These are phyloP conservation scores for Acrocalymma vagum DNA, from an alignment of 2,329 filamentous ascomycete species.

Conservation along the genomic window DNA sequence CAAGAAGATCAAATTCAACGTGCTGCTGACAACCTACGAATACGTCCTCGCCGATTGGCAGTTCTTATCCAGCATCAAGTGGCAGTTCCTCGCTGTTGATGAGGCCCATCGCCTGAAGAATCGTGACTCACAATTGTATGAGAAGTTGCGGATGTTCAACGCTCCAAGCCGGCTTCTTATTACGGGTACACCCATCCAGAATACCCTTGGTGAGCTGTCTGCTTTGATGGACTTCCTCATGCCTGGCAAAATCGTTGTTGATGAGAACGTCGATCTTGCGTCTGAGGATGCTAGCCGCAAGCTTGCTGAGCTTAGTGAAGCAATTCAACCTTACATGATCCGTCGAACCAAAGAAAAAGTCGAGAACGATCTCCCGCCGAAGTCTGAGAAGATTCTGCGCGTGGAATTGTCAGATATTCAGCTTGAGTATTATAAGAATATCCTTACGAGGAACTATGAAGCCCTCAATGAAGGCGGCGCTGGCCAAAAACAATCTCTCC, in stretches of 20 bases:
- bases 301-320: constrained; percentile 81
- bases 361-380: constrained; percentile 93
- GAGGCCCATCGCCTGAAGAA: constrained; percentile 98
- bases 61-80: constrained; percentile 90
- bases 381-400: constrained; percentile 98
- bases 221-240: constrained; percentile 96
- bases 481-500: constrained; percentile 90
- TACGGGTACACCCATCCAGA: constrained; percentile 96
- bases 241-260: constrained; percentile 90
- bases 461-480: constrained; percentile 89
- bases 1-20: constrained; percentile 93
- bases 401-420: constrained; percentile 97
- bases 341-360: constrained; percentile 97
- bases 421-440: constrained; percentile 98
- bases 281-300: constrained; percentile 86
- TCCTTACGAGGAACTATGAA: constrained; percentile 94
- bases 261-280: constrained; percentile 87
- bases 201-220: constrained; percentile 91
- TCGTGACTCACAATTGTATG: constrained; percentile 90
- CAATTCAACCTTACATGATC: constrained; percentile 93
- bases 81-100: constrained; percentile 96
- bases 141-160: constrained; percentile 84
- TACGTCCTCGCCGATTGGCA: constrained; percentile 88
- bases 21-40: constrained; percentile 97
- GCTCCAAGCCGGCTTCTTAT: constrained; percentile 90